phyloP scores from a whole-genome alignment of 208 protist species.

The Trypanosoma theileri region DNA sequence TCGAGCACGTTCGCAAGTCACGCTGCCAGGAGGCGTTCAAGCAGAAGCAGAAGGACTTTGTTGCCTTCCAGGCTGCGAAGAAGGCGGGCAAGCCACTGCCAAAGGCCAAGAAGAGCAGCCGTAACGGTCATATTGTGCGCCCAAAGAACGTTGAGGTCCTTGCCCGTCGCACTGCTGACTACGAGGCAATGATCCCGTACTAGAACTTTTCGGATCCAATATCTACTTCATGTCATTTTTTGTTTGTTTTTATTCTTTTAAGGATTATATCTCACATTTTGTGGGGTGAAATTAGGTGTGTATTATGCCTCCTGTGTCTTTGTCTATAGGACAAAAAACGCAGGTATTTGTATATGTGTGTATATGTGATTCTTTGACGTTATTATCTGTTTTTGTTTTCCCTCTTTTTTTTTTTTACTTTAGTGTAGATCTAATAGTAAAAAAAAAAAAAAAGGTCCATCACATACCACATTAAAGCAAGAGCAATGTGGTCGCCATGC shows the following conservation, averaged over 20 bases:
- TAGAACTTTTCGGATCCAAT: conserved; percentile 5
- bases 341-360: no score
- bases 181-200: conserved; percentile 83
- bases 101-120: conserved; percentile 67
- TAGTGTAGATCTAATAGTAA: conserved; percentile 7
- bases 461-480: no score
- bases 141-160: conserved; percentile 78
- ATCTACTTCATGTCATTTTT: conserved; percentile 12
- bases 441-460: neutral
- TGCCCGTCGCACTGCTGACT: conserved; percentile 75
- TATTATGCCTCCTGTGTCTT: no score
- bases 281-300: no score
- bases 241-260: conserved; percentile 28
- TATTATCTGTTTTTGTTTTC: conserved; percentile 14
- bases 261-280: no score
- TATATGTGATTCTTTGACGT: neutral
- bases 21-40: conserved; percentile 92
- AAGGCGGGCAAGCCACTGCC: conserved; percentile 82
- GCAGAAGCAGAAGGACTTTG: conserved; percentile 79
- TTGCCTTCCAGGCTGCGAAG: conserved; percentile 69
- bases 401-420: neutral
- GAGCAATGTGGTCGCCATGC: no score
- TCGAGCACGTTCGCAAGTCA: conserved; percentile 98
- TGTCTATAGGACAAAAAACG: no score
- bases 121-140: conserved; percentile 69